These are phyloP conservation scores for Lentinus brumalis DNA, from an alignment of 768 basidiomycete species.

Conservation along the genomic window DNA sequence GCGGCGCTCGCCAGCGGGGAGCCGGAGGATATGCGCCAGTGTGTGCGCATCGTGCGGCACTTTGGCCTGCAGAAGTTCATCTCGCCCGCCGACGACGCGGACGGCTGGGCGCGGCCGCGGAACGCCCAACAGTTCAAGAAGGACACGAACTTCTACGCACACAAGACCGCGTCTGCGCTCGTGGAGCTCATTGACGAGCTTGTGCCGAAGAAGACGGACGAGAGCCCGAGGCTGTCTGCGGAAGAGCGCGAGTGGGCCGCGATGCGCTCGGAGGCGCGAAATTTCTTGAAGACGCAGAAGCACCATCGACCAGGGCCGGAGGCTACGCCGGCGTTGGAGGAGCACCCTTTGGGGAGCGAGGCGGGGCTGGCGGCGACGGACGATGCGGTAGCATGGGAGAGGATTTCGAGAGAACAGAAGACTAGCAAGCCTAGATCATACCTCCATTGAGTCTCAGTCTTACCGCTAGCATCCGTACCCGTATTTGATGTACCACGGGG, in stretches of 20 bases:
- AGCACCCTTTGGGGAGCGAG: constrained; percentile 29
- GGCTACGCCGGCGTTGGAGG: constrained; percentile 24
- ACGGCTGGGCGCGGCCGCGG: not conserved
- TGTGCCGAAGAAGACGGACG: constrained; percentile 32
- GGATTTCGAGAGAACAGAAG: constrained; percentile 27
- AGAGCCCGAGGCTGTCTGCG: constrained; percentile 4
- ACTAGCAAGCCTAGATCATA: not conserved
- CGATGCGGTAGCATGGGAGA: constrained; percentile 29
- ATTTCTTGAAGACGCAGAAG: constrained; percentile 13
- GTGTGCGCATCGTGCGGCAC: constrained; percentile 57
- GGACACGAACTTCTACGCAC: constrained; percentile 14
- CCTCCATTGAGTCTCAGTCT: not conserved
- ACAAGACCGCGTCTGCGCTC: constrained; percentile 40
- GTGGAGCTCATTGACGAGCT: constrained; percentile 52
- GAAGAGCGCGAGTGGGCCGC: constrained; percentile 24
- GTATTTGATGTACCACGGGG: not conserved
- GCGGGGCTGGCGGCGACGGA: constrained; percentile 30
- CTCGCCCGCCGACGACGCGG: not conserved
- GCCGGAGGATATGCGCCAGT: constrained; percentile 56
- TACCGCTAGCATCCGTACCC: not conserved
- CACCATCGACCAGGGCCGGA: constrained; percentile 11
- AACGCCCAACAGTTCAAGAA: constrained; percentile 7
- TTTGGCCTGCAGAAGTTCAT: constrained; percentile 45
- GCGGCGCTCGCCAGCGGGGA: constrained; percentile 57
- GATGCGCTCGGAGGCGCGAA: constrained; percentile 19